Percentiles rank a stretch among this genome's conserved stretches.
phyloP scores from a whole-genome alignment of 2,329 filamentous ascomycete genomes.

The Aspergillus sclerotialis region DNA sequence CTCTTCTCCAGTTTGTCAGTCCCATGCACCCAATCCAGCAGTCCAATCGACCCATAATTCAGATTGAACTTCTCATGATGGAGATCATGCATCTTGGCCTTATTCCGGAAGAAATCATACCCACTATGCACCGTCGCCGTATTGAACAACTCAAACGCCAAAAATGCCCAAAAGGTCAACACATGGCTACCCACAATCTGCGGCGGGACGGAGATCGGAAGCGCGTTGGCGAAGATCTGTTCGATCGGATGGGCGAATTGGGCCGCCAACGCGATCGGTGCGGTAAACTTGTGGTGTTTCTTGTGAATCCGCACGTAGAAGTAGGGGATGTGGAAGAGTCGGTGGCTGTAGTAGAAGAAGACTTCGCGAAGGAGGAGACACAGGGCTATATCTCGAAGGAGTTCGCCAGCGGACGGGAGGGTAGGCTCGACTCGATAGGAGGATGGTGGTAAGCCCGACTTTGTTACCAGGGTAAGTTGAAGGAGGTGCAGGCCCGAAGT shows the following conservation, averaged over 20 bases:
- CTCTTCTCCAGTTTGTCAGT: slow-evolving; percentile 26
- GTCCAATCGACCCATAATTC: slow-evolving; percentile 47
- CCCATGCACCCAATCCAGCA: slow-evolving; percentile 51
- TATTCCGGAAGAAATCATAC: slow-evolving; percentile 46
- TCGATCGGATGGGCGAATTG: slow-evolving; percentile 54
- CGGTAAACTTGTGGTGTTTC: slow-evolving; percentile 50
- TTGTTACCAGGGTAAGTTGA: slow-evolving; percentile 12
- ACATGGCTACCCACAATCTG: slow-evolving; percentile 43
- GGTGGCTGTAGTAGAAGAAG: slow-evolving; percentile 52
- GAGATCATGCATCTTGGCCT: slow-evolving; percentile 47
- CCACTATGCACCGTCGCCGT: slow-evolving; percentile 52
- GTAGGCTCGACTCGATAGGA: slow-evolving; percentile 33
- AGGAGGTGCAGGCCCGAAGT: slow-evolving; percentile 28
- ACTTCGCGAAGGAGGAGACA: slow-evolving; percentile 42
- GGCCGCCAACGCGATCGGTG: slow-evolving; percentile 49
- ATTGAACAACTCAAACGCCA: slow-evolving; percentile 44
- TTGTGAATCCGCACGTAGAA: slow-evolving; percentile 51
- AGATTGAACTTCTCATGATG: slow-evolving; percentile 53
- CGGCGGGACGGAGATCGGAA: slow-evolving; percentile 47
- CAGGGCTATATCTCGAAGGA: slow-evolving; percentile 37
- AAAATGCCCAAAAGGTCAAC: slow-evolving; percentile 47
- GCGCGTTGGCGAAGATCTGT: slow-evolving; percentile 47
- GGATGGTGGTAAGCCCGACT: slow-evolving; percentile 14
- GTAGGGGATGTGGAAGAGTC: slow-evolving; percentile 43
- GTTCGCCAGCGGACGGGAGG: slow-evolving; percentile 30